Evolutionary conservation across 2,329 filamentous ascomycete species (phyloP).

Genomic region (Chrysosporium queenslandicum): DNA sequence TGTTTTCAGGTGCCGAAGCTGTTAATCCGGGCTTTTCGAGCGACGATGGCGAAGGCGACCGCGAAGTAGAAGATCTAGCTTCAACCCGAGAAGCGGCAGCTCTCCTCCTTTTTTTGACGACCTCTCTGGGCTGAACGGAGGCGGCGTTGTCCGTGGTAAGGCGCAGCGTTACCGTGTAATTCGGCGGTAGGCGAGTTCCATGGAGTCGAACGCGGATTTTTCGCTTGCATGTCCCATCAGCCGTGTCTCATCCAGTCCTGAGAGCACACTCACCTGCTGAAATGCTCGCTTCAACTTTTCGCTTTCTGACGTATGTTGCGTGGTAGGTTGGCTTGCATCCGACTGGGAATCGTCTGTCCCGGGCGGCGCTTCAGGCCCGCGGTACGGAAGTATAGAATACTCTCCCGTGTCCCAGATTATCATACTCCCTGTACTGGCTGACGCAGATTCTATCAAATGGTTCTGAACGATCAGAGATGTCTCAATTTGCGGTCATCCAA

Average conservation of each 20-base stretch:
- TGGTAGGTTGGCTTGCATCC: neutral
- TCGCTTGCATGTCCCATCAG: conserved; percentile 25
- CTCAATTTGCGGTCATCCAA: neutral
- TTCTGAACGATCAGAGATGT: conserved; percentile 37
- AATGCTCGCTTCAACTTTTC: conserved; percentile 46
- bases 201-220: conserved; percentile 50
- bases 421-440: conserved; percentile 46
- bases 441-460: conserved; percentile 52
- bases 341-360: conserved; percentile 29
- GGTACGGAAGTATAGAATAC: conserved; percentile 45
- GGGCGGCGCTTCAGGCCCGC: conserved; percentile 22
- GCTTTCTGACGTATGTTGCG: conserved; percentile 23
- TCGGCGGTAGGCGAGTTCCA: conserved; percentile 44
- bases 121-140: conserved; percentile 21
- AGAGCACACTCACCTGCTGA: conserved; percentile 26
- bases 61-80: conserved; percentile 16
- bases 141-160: conserved; percentile 41
- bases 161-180: conserved; percentile 47
- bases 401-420: conserved; percentile 55
- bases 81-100: conserved; percentile 8
- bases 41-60: conserved; percentile 18
- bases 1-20: conserved; percentile 13
- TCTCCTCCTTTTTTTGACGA: neutral
- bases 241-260: neutral
- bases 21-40: conserved; percentile 4